A percentile compares a stretch with the other conserved stretches of the same genome.
Evolutionary conservation across 257 asterid species (phyloP).

Genomic region (Capsicum pubescens): DNA sequence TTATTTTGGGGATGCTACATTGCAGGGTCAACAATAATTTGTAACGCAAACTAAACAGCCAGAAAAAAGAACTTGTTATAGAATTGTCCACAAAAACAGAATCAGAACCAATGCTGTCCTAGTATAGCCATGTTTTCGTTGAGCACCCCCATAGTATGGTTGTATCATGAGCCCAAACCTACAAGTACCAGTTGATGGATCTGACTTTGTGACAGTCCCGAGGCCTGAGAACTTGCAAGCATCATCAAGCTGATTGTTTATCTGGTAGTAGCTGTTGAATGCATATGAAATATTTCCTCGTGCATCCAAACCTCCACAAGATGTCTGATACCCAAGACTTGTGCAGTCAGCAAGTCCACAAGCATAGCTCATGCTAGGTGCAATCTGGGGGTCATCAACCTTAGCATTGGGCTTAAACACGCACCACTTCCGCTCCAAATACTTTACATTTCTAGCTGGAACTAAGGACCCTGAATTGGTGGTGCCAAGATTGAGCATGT

Average conservation of each 20-base stretch:
- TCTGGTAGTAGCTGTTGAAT: constrained; percentile 31
- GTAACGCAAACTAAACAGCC: neutral
- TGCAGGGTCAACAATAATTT: constrained; percentile 16
- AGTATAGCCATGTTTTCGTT: constrained; percentile 18
- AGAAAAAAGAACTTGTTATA: neutral
- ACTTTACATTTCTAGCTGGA: constrained; percentile 26
- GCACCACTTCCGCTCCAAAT: constrained; percentile 30
- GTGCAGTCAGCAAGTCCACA: constrained; percentile 30
- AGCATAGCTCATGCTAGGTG: constrained; percentile 33
- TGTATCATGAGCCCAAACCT: constrained; percentile 27
- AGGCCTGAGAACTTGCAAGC: constrained; percentile 31
- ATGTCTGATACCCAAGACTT: constrained; percentile 26
- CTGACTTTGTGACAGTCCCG: constrained; percentile 28
- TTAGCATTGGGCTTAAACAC: constrained; percentile 27
- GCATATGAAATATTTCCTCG: constrained; percentile 32
- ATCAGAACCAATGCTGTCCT: neutral
- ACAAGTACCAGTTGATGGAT: constrained; percentile 28
- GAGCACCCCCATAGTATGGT: constrained; percentile 27
- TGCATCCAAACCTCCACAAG: constrained; percentile 28
- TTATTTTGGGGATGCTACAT: constrained; percentile 19
- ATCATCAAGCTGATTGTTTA: constrained; percentile 31
- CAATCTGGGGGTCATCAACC: constrained; percentile 30
- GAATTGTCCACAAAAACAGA: constrained; percentile 17
- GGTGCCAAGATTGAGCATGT: constrained; percentile 57
- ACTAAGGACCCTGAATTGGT: constrained; percentile 43